Percentiles rank a stretch among this genome's conserved stretches.
Conservation (phyloP, 2,329 filamentous ascomycete genomes). For the Neoscytalidium dimidiatum region DNA sequence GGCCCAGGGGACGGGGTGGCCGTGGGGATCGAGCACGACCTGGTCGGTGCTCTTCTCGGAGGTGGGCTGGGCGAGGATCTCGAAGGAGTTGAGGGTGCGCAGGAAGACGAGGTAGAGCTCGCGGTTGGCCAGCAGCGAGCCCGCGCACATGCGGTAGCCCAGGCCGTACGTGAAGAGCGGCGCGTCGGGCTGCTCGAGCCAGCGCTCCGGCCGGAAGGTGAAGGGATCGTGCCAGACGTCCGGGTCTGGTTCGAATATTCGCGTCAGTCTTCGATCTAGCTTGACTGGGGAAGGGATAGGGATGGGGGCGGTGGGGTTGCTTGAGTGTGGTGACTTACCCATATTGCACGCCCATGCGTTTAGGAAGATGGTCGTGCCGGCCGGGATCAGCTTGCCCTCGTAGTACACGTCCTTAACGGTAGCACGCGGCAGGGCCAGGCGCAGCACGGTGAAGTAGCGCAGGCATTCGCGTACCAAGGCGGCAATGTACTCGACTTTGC, state of each 20-base stretch:
- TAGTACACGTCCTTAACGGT: constrained; percentile 63
- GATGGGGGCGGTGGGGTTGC: not conserved
- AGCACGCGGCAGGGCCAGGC: constrained; percentile 62
- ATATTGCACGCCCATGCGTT: constrained; percentile 72
- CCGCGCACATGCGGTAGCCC: constrained; percentile 69
- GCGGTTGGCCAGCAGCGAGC: constrained; percentile 62
- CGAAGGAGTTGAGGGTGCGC: constrained; percentile 63
- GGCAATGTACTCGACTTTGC: constrained; percentile 64
- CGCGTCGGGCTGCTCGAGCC: constrained; percentile 64
- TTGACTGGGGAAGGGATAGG: not conserved
- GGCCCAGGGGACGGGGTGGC: not conserved
- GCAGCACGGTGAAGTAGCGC: constrained; percentile 63
- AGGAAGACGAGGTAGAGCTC: constrained; percentile 67
- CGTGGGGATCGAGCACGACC: not conserved
- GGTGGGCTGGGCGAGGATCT: constrained; percentile 54
- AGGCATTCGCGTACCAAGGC: constrained; percentile 65
- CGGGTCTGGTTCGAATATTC: constrained; percentile 46
- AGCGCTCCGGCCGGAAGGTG: constrained; percentile 62
- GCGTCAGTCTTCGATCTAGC: no score
- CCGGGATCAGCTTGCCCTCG: constrained; percentile 59
- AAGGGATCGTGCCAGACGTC: constrained; percentile 61
- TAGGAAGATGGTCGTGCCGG: constrained; percentile 64
- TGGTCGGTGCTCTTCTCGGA: constrained; percentile 26
- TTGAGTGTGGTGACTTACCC: constrained; percentile 49
- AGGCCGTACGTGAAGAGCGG: constrained; percentile 67